These are phyloP conservation scores for Scutellaria baicalensis DNA, from an alignment of 257 asterid species.

Conservation along the genomic window DNA sequence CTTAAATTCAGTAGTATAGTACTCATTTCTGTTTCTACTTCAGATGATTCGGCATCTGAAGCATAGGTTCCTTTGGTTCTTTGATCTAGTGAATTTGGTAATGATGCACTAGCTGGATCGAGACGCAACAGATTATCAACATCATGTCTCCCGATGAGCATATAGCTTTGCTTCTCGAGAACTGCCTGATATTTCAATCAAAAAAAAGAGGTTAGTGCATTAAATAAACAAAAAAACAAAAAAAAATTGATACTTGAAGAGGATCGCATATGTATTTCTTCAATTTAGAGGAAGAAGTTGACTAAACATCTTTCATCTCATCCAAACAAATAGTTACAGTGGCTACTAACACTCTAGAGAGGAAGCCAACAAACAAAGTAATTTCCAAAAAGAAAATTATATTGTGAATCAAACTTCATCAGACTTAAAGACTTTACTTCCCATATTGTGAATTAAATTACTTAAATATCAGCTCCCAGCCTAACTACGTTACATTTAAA, in stretches of 20 bases:
- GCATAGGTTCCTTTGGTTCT: constrained; percentile 31
- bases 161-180: constrained; percentile 98
- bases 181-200: constrained; percentile 74
- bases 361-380: constrained; percentile 1
- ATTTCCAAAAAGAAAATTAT: not conserved
- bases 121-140: constrained; percentile 80
- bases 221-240: not conserved
- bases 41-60: constrained; percentile 47
- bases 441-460: not conserved
- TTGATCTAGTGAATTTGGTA: constrained; percentile 56
- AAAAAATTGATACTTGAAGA: constrained; percentile 5
- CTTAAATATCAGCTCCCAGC: not conserved
- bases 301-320: not conserved
- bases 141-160: constrained; percentile 98
- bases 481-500: not conserved
- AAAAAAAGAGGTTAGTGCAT: constrained; percentile 1
- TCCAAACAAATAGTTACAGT: not conserved
- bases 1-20: constrained; percentile 66
- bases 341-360: constrained; percentile 1
- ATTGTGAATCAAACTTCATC: not conserved
- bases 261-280: not conserved
- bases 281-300: not conserved
- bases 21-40: constrained; percentile 70
- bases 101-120: constrained; percentile 81
- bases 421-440: not conserved